These are phyloP conservation scores for Leccinum subgranulosum DNA, from an alignment of 768 basidiomycete species.

Conservation along the genomic window DNA sequence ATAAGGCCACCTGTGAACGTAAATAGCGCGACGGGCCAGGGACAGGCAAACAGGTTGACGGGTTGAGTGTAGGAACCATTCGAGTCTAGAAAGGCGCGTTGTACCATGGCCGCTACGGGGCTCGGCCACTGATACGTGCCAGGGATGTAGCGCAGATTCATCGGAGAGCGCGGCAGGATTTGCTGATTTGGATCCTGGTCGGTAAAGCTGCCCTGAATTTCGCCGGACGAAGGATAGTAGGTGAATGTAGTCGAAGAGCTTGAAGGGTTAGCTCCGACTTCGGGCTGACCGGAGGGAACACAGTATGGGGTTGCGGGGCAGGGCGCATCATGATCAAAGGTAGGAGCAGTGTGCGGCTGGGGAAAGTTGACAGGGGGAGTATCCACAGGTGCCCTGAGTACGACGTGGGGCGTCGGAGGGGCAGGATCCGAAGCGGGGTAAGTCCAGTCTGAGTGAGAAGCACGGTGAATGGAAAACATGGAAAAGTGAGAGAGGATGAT, in stretches of 20 bases:
- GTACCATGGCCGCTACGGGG: conserved; percentile 12
- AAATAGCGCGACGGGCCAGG: conserved; percentile 2
- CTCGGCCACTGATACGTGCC: conserved; percentile 10
- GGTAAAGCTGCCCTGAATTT: neutral
- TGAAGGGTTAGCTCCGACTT: neutral
- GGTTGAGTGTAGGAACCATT: neutral
- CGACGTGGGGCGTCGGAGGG: conserved; percentile 11
- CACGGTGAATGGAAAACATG: neutral
- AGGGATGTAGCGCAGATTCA: neutral
- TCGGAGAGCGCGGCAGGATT: neutral
- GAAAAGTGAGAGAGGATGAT: neutral
- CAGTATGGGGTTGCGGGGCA: conserved; percentile 14
- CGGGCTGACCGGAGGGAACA: neutral
- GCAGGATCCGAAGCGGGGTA: neutral
- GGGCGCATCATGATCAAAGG: conserved; percentile 4
- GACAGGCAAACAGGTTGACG: neutral
- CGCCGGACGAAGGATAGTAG: neutral
- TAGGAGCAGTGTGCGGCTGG: neutral
- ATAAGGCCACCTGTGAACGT: neutral
- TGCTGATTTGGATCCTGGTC: neutral
- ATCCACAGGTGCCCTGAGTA: neutral
- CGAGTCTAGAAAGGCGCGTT: conserved; percentile 5
- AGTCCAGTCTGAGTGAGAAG: neutral
- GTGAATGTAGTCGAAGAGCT: neutral
- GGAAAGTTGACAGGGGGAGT: conserved; percentile 11